Conservation (phyloP, 108 stramenopile genomes). For the Skeletonema tropicum region DNA sequence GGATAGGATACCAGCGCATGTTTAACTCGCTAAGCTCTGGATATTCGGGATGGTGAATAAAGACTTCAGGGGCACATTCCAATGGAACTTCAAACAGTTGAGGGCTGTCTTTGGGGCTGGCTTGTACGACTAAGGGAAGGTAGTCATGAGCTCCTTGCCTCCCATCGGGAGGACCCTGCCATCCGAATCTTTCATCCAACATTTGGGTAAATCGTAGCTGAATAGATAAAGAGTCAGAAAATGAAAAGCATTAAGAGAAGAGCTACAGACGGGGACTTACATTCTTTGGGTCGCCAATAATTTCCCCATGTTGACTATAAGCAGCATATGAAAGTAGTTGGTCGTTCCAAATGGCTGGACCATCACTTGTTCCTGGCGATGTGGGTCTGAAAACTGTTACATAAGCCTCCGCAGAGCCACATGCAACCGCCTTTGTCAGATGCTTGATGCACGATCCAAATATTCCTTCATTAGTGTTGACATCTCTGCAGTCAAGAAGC, state of each 20-base stretch:
- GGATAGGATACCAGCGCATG: conserved; percentile 18
- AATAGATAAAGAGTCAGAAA: background rate
- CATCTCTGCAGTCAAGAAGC: conserved; percentile 38
- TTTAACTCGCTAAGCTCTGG: conserved; percentile 6
- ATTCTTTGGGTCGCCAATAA: conserved; percentile 38
- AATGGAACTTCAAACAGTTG: conserved; percentile 23
- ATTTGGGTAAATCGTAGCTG: conserved; percentile 24
- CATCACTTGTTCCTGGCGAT: conserved; percentile 28
- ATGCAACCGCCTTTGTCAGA: conserved; percentile 33
- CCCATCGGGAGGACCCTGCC: conserved; percentile 18
- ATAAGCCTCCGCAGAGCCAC: conserved; percentile 31
- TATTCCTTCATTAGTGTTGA: conserved; percentile 32
- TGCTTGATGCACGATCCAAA: conserved; percentile 42
- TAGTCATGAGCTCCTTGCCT: conserved; percentile 4
- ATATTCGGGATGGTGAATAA: conserved; percentile 18
- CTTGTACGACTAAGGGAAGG: conserved; percentile 14
- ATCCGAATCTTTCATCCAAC: conserved; percentile 19
- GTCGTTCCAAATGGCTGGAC: conserved; percentile 42
- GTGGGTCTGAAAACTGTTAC: conserved; percentile 46
- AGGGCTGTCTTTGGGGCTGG: background rate
- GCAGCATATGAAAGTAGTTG: conserved; percentile 47
- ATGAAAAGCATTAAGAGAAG: background rate
- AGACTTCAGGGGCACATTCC: conserved; percentile 23
- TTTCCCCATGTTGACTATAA: conserved; percentile 18
- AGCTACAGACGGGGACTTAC: background rate